These are phyloP conservation scores for Cymodocea nodosa DNA, from an alignment of 116 monocot genomes.

Conservation along the genomic window DNA sequence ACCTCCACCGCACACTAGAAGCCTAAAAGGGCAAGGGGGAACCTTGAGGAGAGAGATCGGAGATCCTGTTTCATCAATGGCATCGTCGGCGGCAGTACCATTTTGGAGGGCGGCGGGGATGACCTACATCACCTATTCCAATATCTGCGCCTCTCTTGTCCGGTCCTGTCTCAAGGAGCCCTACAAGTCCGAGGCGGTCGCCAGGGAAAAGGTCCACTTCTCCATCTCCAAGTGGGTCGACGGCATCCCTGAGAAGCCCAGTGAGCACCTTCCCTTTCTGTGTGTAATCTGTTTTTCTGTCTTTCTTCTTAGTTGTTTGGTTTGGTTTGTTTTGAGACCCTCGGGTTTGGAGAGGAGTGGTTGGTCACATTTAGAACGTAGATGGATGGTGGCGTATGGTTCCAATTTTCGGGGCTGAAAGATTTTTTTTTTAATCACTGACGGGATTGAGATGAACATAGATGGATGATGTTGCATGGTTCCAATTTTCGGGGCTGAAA, in stretches of 20 bases:
- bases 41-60: neutral
- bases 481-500: no score
- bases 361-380: no score
- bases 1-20: no score
- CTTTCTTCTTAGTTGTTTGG: no score
- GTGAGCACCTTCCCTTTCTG: constrained; percentile 18
- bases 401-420: no score
- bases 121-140: constrained; percentile 97
- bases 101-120: constrained; percentile 97
- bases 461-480: no score
- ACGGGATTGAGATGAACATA: no score
- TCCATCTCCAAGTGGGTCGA: constrained; percentile 67
- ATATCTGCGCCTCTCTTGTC: constrained; percentile 81
- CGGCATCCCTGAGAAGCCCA: constrained; percentile 85
- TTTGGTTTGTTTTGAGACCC: no score
- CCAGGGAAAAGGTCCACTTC: constrained; percentile 97
- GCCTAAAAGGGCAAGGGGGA: neutral
- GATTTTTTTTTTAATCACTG: no score
- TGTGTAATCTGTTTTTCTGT: neutral
- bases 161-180: constrained; percentile 95
- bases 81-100: constrained; percentile 60
- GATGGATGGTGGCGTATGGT: no score
- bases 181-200: constrained; percentile 55
- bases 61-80: constrained; percentile 8
- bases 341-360: no score